Percentiles rank a stretch among this genome's conserved stretches.
Conservation (phyloP, 495 filamentous ascomycete genomes). For the Penicillium malachiteum region DNA sequence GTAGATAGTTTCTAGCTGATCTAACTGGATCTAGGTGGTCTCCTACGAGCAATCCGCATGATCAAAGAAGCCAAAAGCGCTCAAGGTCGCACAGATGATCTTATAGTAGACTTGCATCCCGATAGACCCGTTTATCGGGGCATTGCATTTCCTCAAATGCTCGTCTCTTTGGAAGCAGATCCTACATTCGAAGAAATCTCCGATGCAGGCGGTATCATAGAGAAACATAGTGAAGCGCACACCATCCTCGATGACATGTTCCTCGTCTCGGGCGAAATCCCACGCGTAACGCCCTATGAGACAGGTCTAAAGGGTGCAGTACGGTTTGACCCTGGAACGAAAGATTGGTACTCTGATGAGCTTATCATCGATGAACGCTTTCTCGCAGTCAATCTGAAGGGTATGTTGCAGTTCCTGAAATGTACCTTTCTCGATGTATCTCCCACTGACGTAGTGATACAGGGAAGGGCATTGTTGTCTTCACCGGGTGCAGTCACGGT, state of each 20-base stretch:
- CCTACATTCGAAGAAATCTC: slow-evolving; percentile 55
- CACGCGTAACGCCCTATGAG: slow-evolving; percentile 54
- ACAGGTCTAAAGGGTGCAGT: slow-evolving; percentile 49
- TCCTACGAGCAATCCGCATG: slow-evolving; percentile 44
- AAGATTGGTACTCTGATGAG: slow-evolving; percentile 55
- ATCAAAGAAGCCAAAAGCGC: slow-evolving; percentile 47
- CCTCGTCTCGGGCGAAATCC: slow-evolving; percentile 58
- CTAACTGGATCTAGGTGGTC: slow-evolving; percentile 38
- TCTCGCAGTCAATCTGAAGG: slow-evolving; percentile 58
- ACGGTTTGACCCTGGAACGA: slow-evolving; percentile 42
- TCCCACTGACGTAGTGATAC: not conserved
- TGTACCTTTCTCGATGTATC: not conserved
- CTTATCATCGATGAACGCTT: slow-evolving; percentile 58
- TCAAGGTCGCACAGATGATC: slow-evolving; percentile 21
- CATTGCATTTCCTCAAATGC: slow-evolving; percentile 38
- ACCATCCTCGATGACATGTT: slow-evolving; percentile 56
- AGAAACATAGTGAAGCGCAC: slow-evolving; percentile 46
- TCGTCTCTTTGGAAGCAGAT: slow-evolving; percentile 57
- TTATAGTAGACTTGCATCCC: slow-evolving; percentile 56
- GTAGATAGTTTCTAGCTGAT: slow-evolving; percentile 6
- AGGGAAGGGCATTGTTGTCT: slow-evolving; percentile 59
- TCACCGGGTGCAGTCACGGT: slow-evolving; percentile 63
- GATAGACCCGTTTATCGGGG: slow-evolving; percentile 55
- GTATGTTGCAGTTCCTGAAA: slow-evolving; percentile 21
- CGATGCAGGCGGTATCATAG: slow-evolving; percentile 44